These are phyloP conservation scores for Dioscorea zingiberensis DNA, from an alignment of 106 monocot species.

Conservation along the genomic window DNA sequence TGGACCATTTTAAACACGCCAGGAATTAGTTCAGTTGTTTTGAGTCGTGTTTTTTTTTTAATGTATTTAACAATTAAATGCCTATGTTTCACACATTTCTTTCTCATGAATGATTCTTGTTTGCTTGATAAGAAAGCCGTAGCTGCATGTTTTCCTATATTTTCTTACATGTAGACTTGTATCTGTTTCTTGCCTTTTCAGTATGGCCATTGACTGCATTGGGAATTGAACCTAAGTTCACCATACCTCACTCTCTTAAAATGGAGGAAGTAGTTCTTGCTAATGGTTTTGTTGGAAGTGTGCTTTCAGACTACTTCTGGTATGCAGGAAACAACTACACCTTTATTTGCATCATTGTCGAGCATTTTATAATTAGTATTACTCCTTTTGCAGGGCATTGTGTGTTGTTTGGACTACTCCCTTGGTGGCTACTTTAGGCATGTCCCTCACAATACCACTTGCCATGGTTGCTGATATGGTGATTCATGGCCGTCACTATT, in stretches of 20 bases:
- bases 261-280: constrained; percentile 96
- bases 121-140: too few relatives aligned
- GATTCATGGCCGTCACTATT: constrained; percentile 96
- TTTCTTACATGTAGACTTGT: background rate
- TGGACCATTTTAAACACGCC: too few relatives aligned
- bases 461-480: constrained; percentile 99
- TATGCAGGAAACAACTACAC: constrained; percentile 15
- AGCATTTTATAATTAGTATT: background rate
- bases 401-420: constrained; percentile 99
- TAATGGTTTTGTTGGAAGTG: constrained; percentile 91
- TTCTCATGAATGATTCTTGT: too few relatives aligned
- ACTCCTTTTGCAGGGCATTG: constrained; percentile 60
- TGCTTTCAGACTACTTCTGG: constrained; percentile 98
- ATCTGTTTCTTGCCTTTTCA: constrained; percentile 25
- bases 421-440: constrained; percentile 90
- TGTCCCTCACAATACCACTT: constrained; percentile 96
- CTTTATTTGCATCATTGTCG: background rate
- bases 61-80: too few relatives aligned
- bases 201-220: constrained; percentile 92
- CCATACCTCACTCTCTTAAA: constrained; percentile 86
- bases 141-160: background rate
- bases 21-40: too few relatives aligned
- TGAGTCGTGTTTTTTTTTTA: too few relatives aligned
- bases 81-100: too few relatives aligned
- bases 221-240: constrained; percentile 92